phyloP scores from a whole-genome alignment of 441 rosid species.

The Pelargonium exstipulatum region DNA sequence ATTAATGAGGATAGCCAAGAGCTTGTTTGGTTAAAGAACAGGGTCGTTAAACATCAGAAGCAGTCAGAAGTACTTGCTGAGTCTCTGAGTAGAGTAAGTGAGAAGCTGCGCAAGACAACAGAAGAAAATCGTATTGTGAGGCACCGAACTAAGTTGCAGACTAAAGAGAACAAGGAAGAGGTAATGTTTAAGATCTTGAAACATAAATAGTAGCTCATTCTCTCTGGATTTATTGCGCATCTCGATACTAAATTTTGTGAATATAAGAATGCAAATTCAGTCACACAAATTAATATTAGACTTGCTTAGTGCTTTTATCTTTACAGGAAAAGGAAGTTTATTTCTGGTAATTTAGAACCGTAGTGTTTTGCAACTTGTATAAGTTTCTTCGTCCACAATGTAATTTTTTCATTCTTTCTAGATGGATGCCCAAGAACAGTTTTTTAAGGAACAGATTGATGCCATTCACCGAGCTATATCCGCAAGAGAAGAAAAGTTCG shows the following conservation, averaged over 20 bases:
- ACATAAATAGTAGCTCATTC: background rate
- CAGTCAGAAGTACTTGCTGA: constrained; percentile 16
- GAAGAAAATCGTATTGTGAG: constrained; percentile 23
- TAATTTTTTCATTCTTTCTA: background rate
- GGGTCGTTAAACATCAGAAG: constrained; percentile 19
- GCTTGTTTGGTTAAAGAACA: constrained; percentile 17
- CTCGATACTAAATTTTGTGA: background rate
- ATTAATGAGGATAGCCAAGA: constrained; percentile 25
- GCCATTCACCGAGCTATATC: constrained; percentile 17
- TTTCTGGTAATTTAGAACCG: background rate
- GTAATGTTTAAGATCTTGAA: constrained; percentile 6
- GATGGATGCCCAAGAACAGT: constrained; percentile 25
- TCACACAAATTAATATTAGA: too few relatives aligned
- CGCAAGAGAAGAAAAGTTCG: constrained; percentile 24
- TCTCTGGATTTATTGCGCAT: background rate
- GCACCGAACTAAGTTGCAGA: constrained; percentile 17
- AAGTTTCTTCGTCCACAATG: background rate
- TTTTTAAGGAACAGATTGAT: constrained; percentile 22
- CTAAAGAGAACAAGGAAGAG: constrained; percentile 25
- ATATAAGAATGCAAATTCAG: background rate
- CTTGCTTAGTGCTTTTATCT: too few relatives aligned
- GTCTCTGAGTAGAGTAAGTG: constrained; percentile 13
- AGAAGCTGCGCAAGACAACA: constrained; percentile 16
- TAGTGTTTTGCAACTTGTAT: background rate
- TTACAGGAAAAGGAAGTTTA: too few relatives aligned